A percentile compares a stretch with the other conserved stretches of the same genome.
phyloP scores from a whole-genome alignment of 1,284 basidiomycete genomes.

The Lignosus rhinocerotis region DNA sequence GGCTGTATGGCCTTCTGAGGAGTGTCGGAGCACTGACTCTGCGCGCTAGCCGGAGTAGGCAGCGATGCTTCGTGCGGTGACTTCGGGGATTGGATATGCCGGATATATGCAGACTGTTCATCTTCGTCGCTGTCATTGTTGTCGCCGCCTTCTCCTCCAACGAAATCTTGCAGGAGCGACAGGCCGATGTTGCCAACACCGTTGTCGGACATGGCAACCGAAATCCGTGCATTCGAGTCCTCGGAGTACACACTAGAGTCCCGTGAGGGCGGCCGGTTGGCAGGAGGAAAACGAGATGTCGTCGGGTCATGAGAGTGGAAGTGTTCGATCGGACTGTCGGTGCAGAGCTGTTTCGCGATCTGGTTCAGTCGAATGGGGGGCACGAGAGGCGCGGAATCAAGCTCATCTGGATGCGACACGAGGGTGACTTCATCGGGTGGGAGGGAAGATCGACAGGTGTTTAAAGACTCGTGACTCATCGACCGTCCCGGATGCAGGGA shows the following conservation, averaged over 20 bases:
- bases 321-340: constrained; percentile 18
- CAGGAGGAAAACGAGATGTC: constrained; percentile 6
- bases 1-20: not conserved
- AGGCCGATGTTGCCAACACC: constrained; percentile 64
- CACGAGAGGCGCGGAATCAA: not conserved
- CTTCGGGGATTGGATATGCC: constrained; percentile 14
- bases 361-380: constrained; percentile 14
- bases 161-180: constrained; percentile 57
- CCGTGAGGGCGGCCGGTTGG: not conserved
- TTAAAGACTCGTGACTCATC: constrained; percentile 25
- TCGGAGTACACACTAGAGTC: constrained; percentile 25
- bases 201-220: constrained; percentile 48
- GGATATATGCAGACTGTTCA: not conserved
- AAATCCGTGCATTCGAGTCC: constrained; percentile 32
- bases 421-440: constrained; percentile 20
- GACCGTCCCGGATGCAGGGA: constrained; percentile 16
- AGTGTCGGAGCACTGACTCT: constrained; percentile 12
- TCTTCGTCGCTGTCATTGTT: constrained; percentile 15
- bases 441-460: constrained; percentile 26
- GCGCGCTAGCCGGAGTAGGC: constrained; percentile 8
- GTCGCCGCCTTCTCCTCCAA: constrained; percentile 34
- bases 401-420: constrained; percentile 1
- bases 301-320: constrained; percentile 10
- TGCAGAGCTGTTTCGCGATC: constrained; percentile 16
- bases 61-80: constrained; percentile 16